Conservation (phyloP, 305 asterid genomes). For the Rubia balearica region DNA sequence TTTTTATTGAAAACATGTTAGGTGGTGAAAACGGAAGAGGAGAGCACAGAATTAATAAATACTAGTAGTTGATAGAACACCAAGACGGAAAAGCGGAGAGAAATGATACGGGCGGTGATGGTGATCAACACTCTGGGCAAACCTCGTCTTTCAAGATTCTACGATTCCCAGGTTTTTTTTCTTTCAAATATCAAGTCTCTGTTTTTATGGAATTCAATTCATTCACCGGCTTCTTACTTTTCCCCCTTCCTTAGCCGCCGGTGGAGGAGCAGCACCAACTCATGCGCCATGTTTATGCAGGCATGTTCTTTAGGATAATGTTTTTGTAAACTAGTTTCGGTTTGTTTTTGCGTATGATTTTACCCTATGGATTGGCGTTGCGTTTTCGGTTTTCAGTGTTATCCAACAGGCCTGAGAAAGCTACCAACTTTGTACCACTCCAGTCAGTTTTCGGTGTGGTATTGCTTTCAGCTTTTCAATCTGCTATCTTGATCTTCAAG, state of each 20-base stretch:
- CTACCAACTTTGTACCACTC: constrained; percentile 26
- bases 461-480: background rate
- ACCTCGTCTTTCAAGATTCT: constrained; percentile 32
- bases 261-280: constrained; percentile 27
- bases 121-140: constrained; percentile 31
- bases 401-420: constrained; percentile 28
- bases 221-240: background rate
- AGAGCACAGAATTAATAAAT: too few species aligned
- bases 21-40: too few species aligned
- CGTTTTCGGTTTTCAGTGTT: constrained; percentile 15
- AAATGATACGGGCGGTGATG: constrained; percentile 33
- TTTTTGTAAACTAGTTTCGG: background rate
- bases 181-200: background rate
- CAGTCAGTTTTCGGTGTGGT: constrained; percentile 28
- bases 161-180: constrained; percentile 25
- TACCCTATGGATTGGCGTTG: background rate
- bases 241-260: constrained; percentile 20
- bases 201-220: constrained; percentile 6
- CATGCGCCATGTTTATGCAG: constrained; percentile 31
- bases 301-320: constrained; percentile 3
- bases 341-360: background rate
- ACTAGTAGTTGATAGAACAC: background rate
- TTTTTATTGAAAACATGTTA: too few species aligned
- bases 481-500: too few species aligned
- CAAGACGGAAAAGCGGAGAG: background rate